Evolutionary conservation across 1,139 yeast genomes (phyloP), one percentile per base, ranked within the genome.

Genomic region (Tardiomyces digboiensis): DNA sequence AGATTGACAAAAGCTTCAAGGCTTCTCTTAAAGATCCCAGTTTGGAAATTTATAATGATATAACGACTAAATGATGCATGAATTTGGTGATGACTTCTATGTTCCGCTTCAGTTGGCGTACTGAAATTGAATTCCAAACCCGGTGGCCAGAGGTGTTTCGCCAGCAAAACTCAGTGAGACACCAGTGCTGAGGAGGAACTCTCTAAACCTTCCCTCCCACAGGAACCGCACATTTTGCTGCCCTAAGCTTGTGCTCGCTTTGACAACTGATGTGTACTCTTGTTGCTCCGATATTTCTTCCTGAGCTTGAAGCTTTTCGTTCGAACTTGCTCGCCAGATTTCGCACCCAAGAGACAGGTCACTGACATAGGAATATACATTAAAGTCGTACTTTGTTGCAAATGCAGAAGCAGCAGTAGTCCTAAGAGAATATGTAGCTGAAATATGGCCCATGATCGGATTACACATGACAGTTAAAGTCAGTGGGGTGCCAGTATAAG

Each of bases 161-260:
- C 59, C 60, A 7, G 54, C 57, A 37, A 61, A 57, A 44, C 65
- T 60, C 8, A 81, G 51, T 43, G 74, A 77, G 2, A 80, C 72
- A 0, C 97, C 97, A 1, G 91, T 75, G 44, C 88, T 80, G 4
- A 89, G 71, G 43, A 91, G 61, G 56, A 91, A 82, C 42, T 87
- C 95, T 55, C 83, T 80, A 56, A 77, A 76, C 50, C 85, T 74
- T 0, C 97, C 97, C 57, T 86, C 96, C 97, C 97, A 91, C 36
- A 86, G 64, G 5, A 88, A 45, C 47, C 78, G 79, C 7, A 85
- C 56, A 47, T 76, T 71, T 51, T 71, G 74, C 46, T 80, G 83
- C 42, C 76, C 78, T 20, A 86, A 55, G 42, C 89, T 80, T 0
- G 95, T 77, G 44, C 91, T 76, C 2, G 82, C 65, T 60, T 87